Conservation (phyloP, 2,329 filamentous ascomycete genomes). For the Fusarium neocosmosporiellum region DNA sequence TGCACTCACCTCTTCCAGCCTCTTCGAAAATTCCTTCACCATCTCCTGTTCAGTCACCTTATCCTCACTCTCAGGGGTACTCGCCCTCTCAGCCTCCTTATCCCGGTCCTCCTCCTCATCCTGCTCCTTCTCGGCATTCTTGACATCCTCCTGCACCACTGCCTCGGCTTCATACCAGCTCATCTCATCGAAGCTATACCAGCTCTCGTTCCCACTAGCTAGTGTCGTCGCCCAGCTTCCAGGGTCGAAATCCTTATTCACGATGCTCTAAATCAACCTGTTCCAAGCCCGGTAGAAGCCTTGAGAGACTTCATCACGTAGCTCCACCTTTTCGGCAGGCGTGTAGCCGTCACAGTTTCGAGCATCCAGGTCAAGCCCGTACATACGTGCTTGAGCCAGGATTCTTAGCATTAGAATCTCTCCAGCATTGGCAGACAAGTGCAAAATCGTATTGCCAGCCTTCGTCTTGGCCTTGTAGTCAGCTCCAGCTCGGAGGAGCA, state of each 20-base stretch:
- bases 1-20: not conserved
- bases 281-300: not conserved
- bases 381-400: not conserved
- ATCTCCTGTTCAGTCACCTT: not conserved
- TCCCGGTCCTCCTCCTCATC: not conserved
- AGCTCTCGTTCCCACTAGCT: not conserved
- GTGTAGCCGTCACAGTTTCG: not conserved
- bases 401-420: not conserved
- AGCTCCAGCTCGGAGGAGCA: not conserved
- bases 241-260: not conserved
- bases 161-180: not conserved
- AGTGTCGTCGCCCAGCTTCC: not conserved
- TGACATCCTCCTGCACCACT: not conserved
- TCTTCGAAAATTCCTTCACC: not conserved
- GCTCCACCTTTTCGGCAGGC: not conserved
- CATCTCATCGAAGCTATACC: not conserved
- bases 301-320: not conserved
- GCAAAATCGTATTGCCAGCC: not conserved
- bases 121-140: not conserved
- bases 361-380: not conserved
- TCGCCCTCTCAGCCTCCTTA: not conserved
- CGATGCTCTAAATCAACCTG: not conserved
- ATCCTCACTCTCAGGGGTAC: not conserved
- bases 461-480: not conserved
- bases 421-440: not conserved